Percentiles rank a stretch among this genome's conserved stretches.
Evolutionary conservation across 192 early-diverging fungal species (phyloP).

Genomic region (Helicostylum pulchrum): DNA sequence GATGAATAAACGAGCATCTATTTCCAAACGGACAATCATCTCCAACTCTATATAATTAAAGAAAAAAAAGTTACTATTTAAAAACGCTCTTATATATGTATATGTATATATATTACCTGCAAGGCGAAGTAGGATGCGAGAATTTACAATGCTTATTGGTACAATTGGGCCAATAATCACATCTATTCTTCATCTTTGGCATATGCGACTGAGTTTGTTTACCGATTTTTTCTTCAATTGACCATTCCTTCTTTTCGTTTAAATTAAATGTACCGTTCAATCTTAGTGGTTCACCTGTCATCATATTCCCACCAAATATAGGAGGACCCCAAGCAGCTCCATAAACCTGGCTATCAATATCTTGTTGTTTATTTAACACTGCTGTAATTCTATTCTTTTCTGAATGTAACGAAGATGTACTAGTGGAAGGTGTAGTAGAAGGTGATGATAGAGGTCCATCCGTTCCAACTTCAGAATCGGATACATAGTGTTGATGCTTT

Average conservation of each 20-base stretch:
- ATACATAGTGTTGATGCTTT: too few species aligned
- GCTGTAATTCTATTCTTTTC: background rate
- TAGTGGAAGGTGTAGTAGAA: background rate
- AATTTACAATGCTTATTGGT: constrained; percentile 57
- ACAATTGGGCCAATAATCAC: constrained; percentile 49
- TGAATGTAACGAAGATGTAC: too few species aligned
- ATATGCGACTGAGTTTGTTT: constrained; percentile 5
- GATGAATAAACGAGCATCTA: background rate
- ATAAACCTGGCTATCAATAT: too few species aligned
- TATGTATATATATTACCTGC: constrained; percentile 33
- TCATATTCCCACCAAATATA: too few species aligned
- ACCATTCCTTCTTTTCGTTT: constrained; percentile 7
- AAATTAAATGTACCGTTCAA: too few species aligned
- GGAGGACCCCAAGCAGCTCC: too few species aligned
- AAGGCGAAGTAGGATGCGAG: constrained; percentile 39
- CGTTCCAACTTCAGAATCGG: background rate
- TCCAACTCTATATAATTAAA: background rate
- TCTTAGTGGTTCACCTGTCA: too few species aligned
- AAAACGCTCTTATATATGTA: too few species aligned
- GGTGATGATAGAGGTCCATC: background rate
- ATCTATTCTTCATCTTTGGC: constrained; percentile 25
- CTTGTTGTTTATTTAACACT: background rate
- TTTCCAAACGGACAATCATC: constrained; percentile 2
- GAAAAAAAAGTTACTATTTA: too few species aligned
- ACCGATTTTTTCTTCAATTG: constrained; percentile 5